Percentiles rank a stretch among this genome's conserved stretches.
Conservation (phyloP, 768 basidiomycete species). For the Leccinum uliginosum region DNA sequence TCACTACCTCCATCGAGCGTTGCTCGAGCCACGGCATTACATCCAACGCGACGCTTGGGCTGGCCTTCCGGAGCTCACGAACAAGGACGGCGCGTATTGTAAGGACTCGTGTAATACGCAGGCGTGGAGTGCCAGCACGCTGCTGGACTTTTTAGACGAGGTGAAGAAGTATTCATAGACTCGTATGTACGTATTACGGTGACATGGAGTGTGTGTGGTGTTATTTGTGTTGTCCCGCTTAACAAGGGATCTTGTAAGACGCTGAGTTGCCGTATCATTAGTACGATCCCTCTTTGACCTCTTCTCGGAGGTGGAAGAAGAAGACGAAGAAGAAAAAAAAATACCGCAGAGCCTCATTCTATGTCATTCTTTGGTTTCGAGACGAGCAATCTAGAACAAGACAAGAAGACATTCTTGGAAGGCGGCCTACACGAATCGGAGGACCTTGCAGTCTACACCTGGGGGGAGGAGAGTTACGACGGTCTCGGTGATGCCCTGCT, state of each 20-base stretch:
- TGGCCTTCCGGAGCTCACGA: conserved; percentile 91
- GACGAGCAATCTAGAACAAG: conserved; percentile 56
- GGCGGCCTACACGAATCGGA: conserved; percentile 55
- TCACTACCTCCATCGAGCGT: conserved; percentile 71
- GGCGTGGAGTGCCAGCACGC: conserved; percentile 93
- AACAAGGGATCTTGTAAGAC: conserved; percentile 7
- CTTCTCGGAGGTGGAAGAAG: conserved; percentile 12
- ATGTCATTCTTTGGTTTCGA: conserved; percentile 88
- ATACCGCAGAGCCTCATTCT: conserved; percentile 4
- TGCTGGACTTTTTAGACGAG: conserved; percentile 83
- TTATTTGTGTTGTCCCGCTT: conserved; percentile 19
- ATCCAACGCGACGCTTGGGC: conserved; percentile 85
- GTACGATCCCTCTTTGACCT: neutral
- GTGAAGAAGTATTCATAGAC: conserved; percentile 36
- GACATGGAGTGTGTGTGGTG: conserved; percentile 17
- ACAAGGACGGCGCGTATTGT: conserved; percentile 79
- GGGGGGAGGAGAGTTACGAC: conserved; percentile 89
- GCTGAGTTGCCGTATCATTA: neutral
- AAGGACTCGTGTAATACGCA: conserved; percentile 89
- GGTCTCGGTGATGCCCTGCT: conserved; percentile 83
- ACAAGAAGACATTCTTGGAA: conserved; percentile 53
- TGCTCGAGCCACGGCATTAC: conserved; percentile 68
- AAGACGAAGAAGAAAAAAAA: conserved; percentile 12
- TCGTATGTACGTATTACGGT: neutral
- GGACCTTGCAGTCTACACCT: conserved; percentile 87